phyloP scores from a whole-genome alignment of 352 stramenopile species.

The Phytophthora cactorum region DNA sequence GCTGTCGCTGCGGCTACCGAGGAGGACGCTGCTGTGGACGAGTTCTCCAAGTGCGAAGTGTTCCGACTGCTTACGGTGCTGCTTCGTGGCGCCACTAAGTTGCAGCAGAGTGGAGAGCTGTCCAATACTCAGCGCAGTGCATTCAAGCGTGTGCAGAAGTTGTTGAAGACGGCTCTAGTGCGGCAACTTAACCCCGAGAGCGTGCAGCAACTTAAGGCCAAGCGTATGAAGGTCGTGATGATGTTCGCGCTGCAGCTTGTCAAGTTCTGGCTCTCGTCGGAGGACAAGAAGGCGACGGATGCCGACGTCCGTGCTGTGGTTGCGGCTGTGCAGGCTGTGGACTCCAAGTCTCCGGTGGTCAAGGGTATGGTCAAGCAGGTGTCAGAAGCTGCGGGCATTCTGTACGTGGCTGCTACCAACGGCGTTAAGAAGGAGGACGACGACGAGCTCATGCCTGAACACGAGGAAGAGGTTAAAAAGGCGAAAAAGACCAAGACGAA shows the following conservation, averaged over 20 bases:
- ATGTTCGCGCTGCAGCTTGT: slow-evolving; percentile 73
- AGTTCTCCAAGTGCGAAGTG: slow-evolving; percentile 82
- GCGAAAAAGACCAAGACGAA: slow-evolving; percentile 55
- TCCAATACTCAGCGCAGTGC: slow-evolving; percentile 36
- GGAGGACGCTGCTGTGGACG: slow-evolving; percentile 55
- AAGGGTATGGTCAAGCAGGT: slow-evolving; percentile 81
- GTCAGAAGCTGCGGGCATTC: slow-evolving; percentile 42
- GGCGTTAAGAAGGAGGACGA: slow-evolving; percentile 38
- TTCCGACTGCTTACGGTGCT: slow-evolving; percentile 76
- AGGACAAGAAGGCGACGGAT: slow-evolving; percentile 28
- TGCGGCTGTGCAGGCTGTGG: slow-evolving; percentile 49
- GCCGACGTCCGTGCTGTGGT: slow-evolving; percentile 47
- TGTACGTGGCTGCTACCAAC: slow-evolving; percentile 24
- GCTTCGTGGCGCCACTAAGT: slow-evolving; percentile 41
- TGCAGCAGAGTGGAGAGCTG: slow-evolving; percentile 33
- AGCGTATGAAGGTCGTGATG: slow-evolving; percentile 77
- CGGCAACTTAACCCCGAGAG: slow-evolving; percentile 47
- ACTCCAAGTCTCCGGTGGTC: slow-evolving; percentile 69
- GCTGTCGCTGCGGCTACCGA: slow-evolving; percentile 49
- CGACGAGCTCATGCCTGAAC: slow-evolving; percentile 39
- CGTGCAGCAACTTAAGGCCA: slow-evolving; percentile 67
- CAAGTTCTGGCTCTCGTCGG: slow-evolving; percentile 53
- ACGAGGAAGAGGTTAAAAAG: slow-evolving; percentile 26
- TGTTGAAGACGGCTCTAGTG: slow-evolving; percentile 55
- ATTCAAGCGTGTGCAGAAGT: slow-evolving; percentile 38